Percentiles rank a stretch among this genome's conserved stretches.
Evolutionary conservation across 768 basidiomycete genomes (phyloP).

Genomic region (Russula ochroleuca): DNA sequence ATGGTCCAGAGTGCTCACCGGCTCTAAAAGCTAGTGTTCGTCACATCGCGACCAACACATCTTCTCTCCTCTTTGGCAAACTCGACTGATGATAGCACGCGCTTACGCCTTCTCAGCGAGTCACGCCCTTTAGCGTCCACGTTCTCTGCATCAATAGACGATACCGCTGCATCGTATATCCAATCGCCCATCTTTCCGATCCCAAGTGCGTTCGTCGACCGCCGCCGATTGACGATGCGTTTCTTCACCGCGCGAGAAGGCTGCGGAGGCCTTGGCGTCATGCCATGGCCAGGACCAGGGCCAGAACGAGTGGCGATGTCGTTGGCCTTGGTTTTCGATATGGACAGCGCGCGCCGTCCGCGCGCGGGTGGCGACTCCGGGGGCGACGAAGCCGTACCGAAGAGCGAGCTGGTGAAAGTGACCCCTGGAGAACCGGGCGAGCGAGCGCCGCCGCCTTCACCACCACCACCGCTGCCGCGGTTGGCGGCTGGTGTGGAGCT

Average conservation of each 20-base stretch:
- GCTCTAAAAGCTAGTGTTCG: not conserved
- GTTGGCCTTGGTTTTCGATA: constrained; percentile 11
- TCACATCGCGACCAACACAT: not conserved
- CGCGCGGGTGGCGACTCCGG: constrained; percentile 10
- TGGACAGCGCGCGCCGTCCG: constrained; percentile 7
- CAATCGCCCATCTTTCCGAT: constrained; percentile 21
- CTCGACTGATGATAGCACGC: constrained; percentile 24
- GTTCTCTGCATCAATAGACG: constrained; percentile 21
- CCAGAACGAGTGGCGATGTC: constrained; percentile 3
- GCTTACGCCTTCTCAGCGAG: constrained; percentile 22
- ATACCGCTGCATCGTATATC: constrained; percentile 25
- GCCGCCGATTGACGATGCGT: constrained; percentile 28
- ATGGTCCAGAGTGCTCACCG: not conserved
- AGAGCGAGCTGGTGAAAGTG: constrained; percentile 11
- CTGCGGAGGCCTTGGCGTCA: constrained; percentile 4
- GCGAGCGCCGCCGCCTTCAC: not conserved
- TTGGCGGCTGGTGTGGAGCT: not conserved
- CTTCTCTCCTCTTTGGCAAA: constrained; percentile 17
- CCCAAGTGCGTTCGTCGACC: constrained; percentile 21
- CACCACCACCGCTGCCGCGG: not conserved
- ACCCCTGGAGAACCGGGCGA: constrained; percentile 11
- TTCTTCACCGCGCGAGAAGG: constrained; percentile 27
- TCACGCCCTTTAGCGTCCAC: constrained; percentile 11
- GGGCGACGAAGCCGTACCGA: constrained; percentile 1
- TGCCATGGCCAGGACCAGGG: too few relatives aligned